phyloP scores from a whole-genome alignment of 108 stramenopile species.

The Nitzschia palea region DNA sequence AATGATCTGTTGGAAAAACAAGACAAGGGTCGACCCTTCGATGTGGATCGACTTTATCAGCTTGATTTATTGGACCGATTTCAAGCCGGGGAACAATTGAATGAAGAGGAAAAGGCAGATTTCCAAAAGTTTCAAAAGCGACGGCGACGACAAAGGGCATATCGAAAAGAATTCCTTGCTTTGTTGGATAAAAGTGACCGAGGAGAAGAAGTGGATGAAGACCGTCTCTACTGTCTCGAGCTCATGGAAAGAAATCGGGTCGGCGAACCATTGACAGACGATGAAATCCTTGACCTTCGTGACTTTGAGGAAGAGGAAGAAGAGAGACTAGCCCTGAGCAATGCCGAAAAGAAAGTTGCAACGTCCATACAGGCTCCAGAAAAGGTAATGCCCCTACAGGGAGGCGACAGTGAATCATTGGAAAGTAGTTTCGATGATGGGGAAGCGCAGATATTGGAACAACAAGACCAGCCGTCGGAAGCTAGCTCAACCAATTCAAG shows the following conservation, averaged over 20 bases:
- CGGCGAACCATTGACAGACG: conserved; percentile 12
- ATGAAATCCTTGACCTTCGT: conserved; percentile 15
- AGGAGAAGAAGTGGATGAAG: conserved; percentile 11
- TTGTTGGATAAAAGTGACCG: conserved; percentile 1
- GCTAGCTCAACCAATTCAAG: background rate
- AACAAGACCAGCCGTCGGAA: background rate
- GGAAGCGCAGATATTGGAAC: background rate
- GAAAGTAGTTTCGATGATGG: background rate
- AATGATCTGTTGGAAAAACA: conserved; percentile 18
- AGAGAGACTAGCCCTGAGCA: background rate
- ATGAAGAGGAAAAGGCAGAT: conserved; percentile 11
- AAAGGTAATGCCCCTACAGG: background rate
- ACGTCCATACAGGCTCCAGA: background rate
- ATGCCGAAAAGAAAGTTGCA: background rate
- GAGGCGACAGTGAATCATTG: background rate
- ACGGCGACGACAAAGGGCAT: background rate
- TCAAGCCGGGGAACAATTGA: conserved; percentile 10
- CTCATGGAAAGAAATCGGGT: conserved; percentile 19
- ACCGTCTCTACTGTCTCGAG: conserved; percentile 26
- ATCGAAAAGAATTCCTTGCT: conserved; percentile 16
- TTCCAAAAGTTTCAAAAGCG: background rate
- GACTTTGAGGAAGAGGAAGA: conserved; percentile 4
- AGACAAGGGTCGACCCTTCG: conserved; percentile 20
- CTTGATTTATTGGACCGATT: conserved; percentile 28
- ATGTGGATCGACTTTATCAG: conserved; percentile 22